Evolutionary conservation across 2,329 filamentous ascomycete genomes (phyloP).

Genomic region (Ceratocystis diversiconidia): DNA sequence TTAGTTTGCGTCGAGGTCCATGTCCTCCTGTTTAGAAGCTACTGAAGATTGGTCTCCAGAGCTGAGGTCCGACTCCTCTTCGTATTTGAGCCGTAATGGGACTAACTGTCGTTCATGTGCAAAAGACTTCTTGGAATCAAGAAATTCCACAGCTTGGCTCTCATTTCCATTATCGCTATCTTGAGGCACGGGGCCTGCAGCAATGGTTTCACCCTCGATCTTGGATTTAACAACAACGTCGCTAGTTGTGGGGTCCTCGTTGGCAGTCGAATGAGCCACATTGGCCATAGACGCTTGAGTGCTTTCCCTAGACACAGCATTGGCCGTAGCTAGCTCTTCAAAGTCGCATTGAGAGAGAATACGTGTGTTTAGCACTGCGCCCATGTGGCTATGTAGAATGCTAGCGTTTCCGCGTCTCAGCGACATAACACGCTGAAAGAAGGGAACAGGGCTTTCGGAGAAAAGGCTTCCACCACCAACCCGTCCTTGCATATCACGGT

Average conservation of each 20-base stretch:
- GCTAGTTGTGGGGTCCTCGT: background rate
- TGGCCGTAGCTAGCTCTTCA: background rate
- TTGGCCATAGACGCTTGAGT: too few relatives aligned
- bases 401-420: conserved; percentile 27
- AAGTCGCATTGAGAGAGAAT: conserved; percentile 22
- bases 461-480: conserved; percentile 20
- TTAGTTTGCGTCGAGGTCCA: background rate
- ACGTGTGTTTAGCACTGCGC: conserved; percentile 26
- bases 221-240: background rate
- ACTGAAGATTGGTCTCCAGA: background rate
- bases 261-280: too few relatives aligned
- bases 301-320: too few relatives aligned
- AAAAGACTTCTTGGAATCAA: background rate
- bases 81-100: background rate
- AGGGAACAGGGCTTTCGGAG: conserved; percentile 26
- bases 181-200: too few relatives aligned
- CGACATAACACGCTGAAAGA: conserved; percentile 27
- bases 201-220: background rate
- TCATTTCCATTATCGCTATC: too few relatives aligned
- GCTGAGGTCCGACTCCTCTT: background rate
- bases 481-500: conserved; percentile 12
- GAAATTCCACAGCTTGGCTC: background rate
- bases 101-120: rapidly evolving
- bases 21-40: background rate
- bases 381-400: conserved; percentile 32